Percentiles rank a stretch among this genome's conserved stretches.
phyloP scores from a whole-genome alignment of 2,329 filamentous ascomycete species.

The Arthrobotrys sphaeroides region DNA sequence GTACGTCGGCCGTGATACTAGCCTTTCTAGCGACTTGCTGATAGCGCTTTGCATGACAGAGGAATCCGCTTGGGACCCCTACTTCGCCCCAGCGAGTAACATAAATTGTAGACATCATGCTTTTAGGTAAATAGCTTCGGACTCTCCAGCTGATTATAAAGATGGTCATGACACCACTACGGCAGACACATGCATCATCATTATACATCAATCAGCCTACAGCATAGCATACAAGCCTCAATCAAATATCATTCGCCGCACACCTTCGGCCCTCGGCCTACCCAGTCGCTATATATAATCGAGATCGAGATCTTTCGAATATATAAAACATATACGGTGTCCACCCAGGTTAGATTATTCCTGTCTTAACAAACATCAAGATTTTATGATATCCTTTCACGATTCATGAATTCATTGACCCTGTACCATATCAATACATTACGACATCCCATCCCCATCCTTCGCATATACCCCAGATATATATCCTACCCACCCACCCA shows the following conservation, averaged over 20 bases:
- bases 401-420: conserved; percentile 24
- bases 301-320: conserved; percentile 26
- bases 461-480: neutral
- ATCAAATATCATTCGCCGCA: conserved; percentile 43
- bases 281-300: conserved; percentile 27
- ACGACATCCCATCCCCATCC: neutral
- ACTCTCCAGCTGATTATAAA: conserved; percentile 54
- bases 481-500: no score
- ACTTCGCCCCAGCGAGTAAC: conserved; percentile 48
- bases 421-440: conserved; percentile 19
- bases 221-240: conserved; percentile 50
- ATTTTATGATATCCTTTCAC: conserved; percentile 8
- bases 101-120: conserved; percentile 53
- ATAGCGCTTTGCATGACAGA: conserved; percentile 44
- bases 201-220: conserved; percentile 52
- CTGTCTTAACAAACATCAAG: conserved; percentile 22
- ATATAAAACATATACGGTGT: conserved; percentile 52
- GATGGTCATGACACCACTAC: conserved; percentile 53
- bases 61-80: conserved; percentile 12
- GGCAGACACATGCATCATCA: conserved; percentile 51
- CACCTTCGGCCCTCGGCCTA: conserved; percentile 26
- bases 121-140: conserved; percentile 40
- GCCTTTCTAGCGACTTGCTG: conserved; percentile 22
- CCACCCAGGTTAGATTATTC: conserved; percentile 36
- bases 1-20: conserved; percentile 19